Base-by-base conservation (phyloP, 306 rosid species). In the Ziziphus jujuba region DNA sequence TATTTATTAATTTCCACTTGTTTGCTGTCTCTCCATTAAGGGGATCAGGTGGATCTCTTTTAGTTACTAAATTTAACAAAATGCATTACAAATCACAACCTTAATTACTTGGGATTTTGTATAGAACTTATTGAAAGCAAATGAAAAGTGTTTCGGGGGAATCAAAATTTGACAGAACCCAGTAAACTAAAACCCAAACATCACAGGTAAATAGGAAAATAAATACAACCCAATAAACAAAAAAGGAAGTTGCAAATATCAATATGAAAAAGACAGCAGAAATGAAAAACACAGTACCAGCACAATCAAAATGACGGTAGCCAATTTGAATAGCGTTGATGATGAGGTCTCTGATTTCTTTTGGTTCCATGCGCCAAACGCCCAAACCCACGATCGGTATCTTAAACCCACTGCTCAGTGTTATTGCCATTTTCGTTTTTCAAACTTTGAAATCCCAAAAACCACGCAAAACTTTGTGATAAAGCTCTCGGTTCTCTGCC, bases 221-320 rank as follows among this genome's bases (percentile, higher is more conserved):
- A 51, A 2, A 8, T 11, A 17, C 19, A 72, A 10, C 15, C 43
- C 11, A 69, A 7, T 22, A 50, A 7, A 48, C 0, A 15, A 14
- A 43, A n/a, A 44, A n/a, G 9, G 11, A 36, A 5, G 17, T 38
- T 20, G 34, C 7, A 12, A 8, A 21, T 0, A 19, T n/a, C n/a
- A n/a, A n/a, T n/a, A n/a, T n/a, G n/a, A n/a, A n/a, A n/a, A n/a
- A n/a, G n/a, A n/a, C n/a, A n/a, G n/a, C n/a, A n/a, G n/a, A 53
- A 20, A 8, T 15, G 38, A 23, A 28, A 55, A 34, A 55, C 9
- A 57, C 55, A 31, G 17, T 80, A 92, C 98, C 96, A 69, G 98
- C 98, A 71, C 98, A 89, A 72, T 92, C 96, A 19, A 89, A 79
- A 78, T 92, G 95, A 72, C 96, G 98, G 82, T 85, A 89, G 31